These are phyloP conservation scores for Drosera capensis DNA, from an alignment of 148 eudicot genomes.

Conservation along the genomic window DNA sequence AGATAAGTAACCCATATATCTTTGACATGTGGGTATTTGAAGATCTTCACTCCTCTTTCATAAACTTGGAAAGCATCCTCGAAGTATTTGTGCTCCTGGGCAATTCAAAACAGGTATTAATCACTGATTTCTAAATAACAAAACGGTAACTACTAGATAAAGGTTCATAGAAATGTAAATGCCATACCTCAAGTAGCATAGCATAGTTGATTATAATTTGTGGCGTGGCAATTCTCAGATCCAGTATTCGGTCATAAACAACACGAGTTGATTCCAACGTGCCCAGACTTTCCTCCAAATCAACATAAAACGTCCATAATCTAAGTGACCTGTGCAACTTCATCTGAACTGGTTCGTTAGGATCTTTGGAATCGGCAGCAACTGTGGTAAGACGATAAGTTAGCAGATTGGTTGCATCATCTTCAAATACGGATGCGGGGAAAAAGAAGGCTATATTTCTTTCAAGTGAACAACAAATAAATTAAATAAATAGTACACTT, in stretches of 20 bases:
- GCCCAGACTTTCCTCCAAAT: conserved; percentile 88
- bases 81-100: conserved; percentile 78
- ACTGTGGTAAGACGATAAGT: conserved; percentile 36
- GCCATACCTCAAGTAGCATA: conserved; percentile 62
- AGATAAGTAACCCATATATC: conserved; percentile 93
- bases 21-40: conserved; percentile 90
- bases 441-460: background rate
- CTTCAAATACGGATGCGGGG: background rate
- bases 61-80: conserved; percentile 97
- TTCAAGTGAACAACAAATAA: too few species aligned
- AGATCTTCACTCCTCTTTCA: conserved; percentile 93
- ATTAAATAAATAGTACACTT: too few species aligned
- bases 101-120: conserved; percentile 7
- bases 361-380: conserved; percentile 93
- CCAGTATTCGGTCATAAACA: conserved; percentile 86
- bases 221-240: conserved; percentile 87
- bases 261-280: conserved; percentile 77
- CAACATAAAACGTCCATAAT: conserved; percentile 85
- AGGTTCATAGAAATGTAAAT: background rate
- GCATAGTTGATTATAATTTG: conserved; percentile 89
- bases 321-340: conserved; percentile 71
- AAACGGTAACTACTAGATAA: background rate
- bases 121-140: background rate
- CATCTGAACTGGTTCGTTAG: conserved; percentile 87
- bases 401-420: conserved; percentile 5